Evolutionary conservation across 2,329 filamentous ascomycete genomes (phyloP), one percentile per base, ranked within the genome.

Genomic region (Apiospora malaysiana): DNA sequence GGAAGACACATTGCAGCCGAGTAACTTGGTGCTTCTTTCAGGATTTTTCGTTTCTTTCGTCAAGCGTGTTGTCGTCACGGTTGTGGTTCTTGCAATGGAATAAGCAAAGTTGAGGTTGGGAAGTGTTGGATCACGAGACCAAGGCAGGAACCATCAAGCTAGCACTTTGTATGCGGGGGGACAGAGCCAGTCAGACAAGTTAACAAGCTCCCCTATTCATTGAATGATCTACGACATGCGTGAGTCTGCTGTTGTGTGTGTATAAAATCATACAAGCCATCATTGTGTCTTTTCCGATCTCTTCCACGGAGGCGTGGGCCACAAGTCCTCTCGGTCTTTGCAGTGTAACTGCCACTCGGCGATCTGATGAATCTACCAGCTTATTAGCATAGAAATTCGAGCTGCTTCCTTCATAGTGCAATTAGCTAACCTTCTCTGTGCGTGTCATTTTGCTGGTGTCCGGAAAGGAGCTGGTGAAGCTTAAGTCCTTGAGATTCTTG

Each of bases 1-100:
- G 84, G 83, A n/a, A 88, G 75, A 75, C 87, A 89, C 87, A 89
- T 89, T 8, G 67, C n/a, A 63, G n/a, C 32, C 79, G 75, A 43
- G 25, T 65, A 25, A 40, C 9, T n/a, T 63, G 56, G 21, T 40
- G 21, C 21, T 63, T 14, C 21, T 63, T 63, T 63, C 9, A n/a
- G 16, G 18, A 1, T 42, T 18, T 59, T 37, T 37, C 10, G 18
- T 10, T 18, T 47, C 43, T 56, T 21, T 59, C 51, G 27, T 21
- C 27, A 27, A 37, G 23, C 9, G 23, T 59, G 51, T 21, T 12
- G 27, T n/a, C 32, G 6, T 40, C 32, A 23, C 18, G 56, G n/a
- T 37, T 63, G 32, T 18, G 32, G 37, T 40, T 59, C 9, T 21
- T 23, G 56, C 9, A 12, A 63, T 12, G 21, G 18, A 23, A 63